Base-by-base conservation (phyloP, 2,329 filamentous ascomycete species). In the Fonsecaea pugnacius region DNA sequence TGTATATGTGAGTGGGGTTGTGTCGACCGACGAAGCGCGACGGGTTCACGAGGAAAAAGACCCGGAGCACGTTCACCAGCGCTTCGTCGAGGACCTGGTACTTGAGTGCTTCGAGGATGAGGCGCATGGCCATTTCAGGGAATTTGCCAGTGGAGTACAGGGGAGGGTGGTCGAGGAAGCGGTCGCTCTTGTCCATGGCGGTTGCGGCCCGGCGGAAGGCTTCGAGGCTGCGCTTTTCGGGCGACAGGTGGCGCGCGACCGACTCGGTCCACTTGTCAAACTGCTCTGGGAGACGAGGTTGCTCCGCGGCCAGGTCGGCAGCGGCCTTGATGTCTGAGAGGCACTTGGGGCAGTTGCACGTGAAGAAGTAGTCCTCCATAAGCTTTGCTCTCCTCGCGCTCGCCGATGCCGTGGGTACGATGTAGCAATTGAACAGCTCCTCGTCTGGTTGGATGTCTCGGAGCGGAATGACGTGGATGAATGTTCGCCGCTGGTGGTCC, bases 381-480 rank as follows among this genome's bases (percentile, higher is more conserved):
- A 89, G 78, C 68, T 87, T 82, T 1, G 73, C 73, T 65, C 82
- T 83, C 2, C 87, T 35, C 82, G 18, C 78, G 75, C 8, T 75
- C 68, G 35, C 78, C 79, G 0, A 84, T 50, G 82, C 80, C 0
- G 83, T 85, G 51, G 78, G 77, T 69, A 89, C 87, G 65, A 87
- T 78, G 70, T 89, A 89, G 4, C 85, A 84, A 65, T 88, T 85
- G 69, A 80, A 83, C 33, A 89, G 78, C 71, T 89, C 85, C 33
- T 85, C 82, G 66, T 79, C 81, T 63, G 80, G 78, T 27, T 77
- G 73, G 65, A 89, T 86, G 0, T 80, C 77, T 14, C 75, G 75
- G 0, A 87, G 74, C 46, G 54, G 46, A 63, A 59, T 63, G 56
- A 65, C 32, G 10, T 48, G 59, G 12, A 57, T 35, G 46, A 57